phyloP scores from a whole-genome alignment of 805 yeast genomes.

The Schwanniomyces sp. region DNA sequence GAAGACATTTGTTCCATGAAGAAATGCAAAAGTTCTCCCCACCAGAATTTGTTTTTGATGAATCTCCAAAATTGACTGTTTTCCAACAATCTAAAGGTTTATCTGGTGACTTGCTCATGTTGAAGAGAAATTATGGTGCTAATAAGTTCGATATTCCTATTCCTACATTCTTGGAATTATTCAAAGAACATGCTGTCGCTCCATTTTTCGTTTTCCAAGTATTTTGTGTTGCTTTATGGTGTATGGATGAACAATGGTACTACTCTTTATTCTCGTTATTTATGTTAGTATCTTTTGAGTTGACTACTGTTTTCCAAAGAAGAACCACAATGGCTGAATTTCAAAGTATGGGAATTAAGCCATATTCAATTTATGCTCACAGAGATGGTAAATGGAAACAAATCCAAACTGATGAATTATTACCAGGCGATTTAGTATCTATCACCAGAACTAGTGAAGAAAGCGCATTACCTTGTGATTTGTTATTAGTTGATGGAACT shows the following conservation, averaged over 20 bases:
- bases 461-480: slow-evolving; percentile 91
- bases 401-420: slow-evolving; percentile 67
- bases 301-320: slow-evolving; percentile 93
- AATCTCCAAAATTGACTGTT: slow-evolving; percentile 52
- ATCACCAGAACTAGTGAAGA: slow-evolving; percentile 87
- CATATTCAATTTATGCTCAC: slow-evolving; percentile 72
- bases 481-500: slow-evolving; percentile 81
- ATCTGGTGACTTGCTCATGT: slow-evolving; percentile 48
- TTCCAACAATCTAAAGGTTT: slow-evolving; percentile 60
- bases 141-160: slow-evolving; percentile 93
- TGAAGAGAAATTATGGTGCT: slow-evolving; percentile 67
- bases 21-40: slow-evolving; percentile 64
- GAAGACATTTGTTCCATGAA: slow-evolving; percentile 74
- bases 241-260: slow-evolving; percentile 96
- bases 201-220: slow-evolving; percentile 97
- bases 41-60: slow-evolving; percentile 73
- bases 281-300: slow-evolving; percentile 91
- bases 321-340: slow-evolving; percentile 92
- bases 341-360: slow-evolving; percentile 95
- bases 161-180: slow-evolving; percentile 86
- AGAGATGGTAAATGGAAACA: slow-evolving; percentile 72
- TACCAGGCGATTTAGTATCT: slow-evolving; percentile 92
- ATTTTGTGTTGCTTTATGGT: slow-evolving; percentile 94
- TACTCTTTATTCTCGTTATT: slow-evolving; percentile 86
- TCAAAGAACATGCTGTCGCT: slow-evolving; percentile 97